Conservation (phyloP, 1,284 basidiomycete genomes). For the Meira nashicola region DNA sequence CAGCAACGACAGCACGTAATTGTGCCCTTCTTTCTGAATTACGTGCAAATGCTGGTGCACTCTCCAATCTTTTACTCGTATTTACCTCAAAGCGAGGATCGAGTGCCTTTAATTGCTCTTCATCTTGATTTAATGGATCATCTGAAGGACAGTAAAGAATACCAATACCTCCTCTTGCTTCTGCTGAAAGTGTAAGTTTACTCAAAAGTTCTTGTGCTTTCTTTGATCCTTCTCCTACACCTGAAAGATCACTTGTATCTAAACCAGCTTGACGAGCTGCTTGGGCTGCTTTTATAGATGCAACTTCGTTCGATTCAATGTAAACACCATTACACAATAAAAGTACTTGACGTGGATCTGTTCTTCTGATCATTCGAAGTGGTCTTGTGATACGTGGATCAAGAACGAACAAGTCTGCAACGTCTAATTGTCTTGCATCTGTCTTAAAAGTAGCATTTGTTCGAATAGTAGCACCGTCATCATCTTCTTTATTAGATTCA, state of each 20-base stretch:
- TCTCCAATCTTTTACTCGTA: slow-evolving; percentile 42
- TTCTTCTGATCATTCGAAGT: slow-evolving; percentile 44
- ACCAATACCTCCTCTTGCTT: slow-evolving; percentile 26
- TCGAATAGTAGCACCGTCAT: slow-evolving; percentile 20
- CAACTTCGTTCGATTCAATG: slow-evolving; percentile 3
- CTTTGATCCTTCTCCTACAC: neutral
- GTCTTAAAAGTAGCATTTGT: slow-evolving; percentile 7
- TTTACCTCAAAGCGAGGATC: slow-evolving; percentile 33
- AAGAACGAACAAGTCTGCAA: slow-evolving; percentile 38
- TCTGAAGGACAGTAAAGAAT: slow-evolving; percentile 34
- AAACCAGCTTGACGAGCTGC: slow-evolving; percentile 5
- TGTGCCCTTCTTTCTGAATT: slow-evolving; percentile 33
- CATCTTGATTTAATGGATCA: slow-evolving; percentile 6
- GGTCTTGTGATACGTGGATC: slow-evolving; percentile 45
- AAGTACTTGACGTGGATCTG: slow-evolving; percentile 48
- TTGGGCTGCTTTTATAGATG: slow-evolving; percentile 9
- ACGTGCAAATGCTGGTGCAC: slow-evolving; percentile 24
- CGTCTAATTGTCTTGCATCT: slow-evolving; percentile 14
- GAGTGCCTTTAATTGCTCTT: neutral
- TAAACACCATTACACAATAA: slow-evolving; percentile 27
- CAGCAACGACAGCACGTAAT: slow-evolving; percentile 42
- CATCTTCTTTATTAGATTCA: slow-evolving; percentile 13
- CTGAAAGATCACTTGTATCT: neutral
- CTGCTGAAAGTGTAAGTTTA: slow-evolving; percentile 12
- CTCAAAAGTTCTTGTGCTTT: slow-evolving; percentile 1